These are phyloP conservation scores for Physaria fendleri DNA, from an alignment of 345 rosid genomes.

Conservation along the genomic window DNA sequence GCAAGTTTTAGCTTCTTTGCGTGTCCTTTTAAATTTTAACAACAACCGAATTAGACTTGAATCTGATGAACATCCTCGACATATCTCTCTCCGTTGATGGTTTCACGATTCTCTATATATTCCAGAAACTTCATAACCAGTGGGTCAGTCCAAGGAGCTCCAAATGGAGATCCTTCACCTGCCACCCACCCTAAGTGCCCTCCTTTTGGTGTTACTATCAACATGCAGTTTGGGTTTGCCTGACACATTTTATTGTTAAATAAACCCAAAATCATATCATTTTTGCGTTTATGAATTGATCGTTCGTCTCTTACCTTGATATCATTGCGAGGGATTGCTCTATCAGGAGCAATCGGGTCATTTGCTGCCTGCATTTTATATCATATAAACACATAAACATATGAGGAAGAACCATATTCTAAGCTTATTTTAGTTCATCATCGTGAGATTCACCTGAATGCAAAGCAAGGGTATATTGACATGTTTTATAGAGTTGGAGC, in stretches of 20 bases:
- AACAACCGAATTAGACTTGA: too few relatives aligned
- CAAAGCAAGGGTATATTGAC: slow-evolving; percentile 70
- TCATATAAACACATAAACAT: neutral
- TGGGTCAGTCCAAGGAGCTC: slow-evolving; percentile 86
- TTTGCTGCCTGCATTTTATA: slow-evolving; percentile 61
- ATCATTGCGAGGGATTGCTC: slow-evolving; percentile 82
- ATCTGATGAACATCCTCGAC: slow-evolving; percentile 17
- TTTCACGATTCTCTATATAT: slow-evolving; percentile 39
- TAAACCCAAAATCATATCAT: neutral
- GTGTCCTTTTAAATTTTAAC: too few relatives aligned
- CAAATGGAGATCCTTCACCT: too few relatives aligned
- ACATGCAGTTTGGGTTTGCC: slow-evolving; percentile 75
- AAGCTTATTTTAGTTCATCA: neutral
- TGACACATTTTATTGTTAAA: slow-evolving; percentile 25
- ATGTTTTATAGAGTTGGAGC: slow-evolving; percentile 63
- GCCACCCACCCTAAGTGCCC: too few relatives aligned
- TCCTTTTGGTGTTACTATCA: slow-evolving; percentile 80
- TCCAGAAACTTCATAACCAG: slow-evolving; percentile 78
- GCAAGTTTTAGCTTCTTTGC: too few relatives aligned
- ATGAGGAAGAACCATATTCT: neutral
- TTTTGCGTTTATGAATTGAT: neutral
- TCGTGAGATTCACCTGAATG: slow-evolving; percentile 54
- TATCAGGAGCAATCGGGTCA: slow-evolving; percentile 86
- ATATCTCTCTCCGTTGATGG: slow-evolving; percentile 6
- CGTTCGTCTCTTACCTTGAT: slow-evolving; percentile 45